phyloP scores from a whole-genome alignment of 768 basidiomycete species.

The Tulasnella sp. region DNA sequence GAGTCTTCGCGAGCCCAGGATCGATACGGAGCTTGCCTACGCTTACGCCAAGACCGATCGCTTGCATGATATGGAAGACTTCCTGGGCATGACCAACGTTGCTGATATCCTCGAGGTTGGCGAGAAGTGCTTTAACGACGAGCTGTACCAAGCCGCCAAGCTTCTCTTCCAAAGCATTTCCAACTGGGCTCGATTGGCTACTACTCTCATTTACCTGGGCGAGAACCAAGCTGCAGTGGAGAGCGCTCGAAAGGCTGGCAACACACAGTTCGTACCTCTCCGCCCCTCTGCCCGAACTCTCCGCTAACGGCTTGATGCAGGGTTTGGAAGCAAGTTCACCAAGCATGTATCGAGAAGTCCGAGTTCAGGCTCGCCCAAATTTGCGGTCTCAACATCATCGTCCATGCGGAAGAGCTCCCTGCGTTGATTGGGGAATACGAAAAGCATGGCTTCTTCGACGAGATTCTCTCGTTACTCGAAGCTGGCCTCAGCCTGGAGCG shows the following conservation, averaged over 20 bases:
- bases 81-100: conserved; percentile 96
- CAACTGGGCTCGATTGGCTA: conserved; percentile 97
- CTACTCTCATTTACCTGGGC: conserved; percentile 94
- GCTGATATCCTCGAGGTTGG: conserved; percentile 95
- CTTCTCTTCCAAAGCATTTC: conserved; percentile 93
- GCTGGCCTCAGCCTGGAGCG: conserved; percentile 94
- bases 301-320: conserved; percentile 32
- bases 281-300: conserved; percentile 20
- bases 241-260: conserved; percentile 98
- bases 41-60: conserved; percentile 88
- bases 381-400: conserved; percentile 95
- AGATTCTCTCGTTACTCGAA: conserved; percentile 84
- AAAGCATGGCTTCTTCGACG: conserved; percentile 85
- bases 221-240: conserved; percentile 98
- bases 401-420: conserved; percentile 82
- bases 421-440: conserved; percentile 78
- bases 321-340: conserved; percentile 99
- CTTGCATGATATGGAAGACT: conserved; percentile 99
- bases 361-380: conserved; percentile 98
- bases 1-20: conserved; percentile 90
- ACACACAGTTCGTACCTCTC: conserved; percentile 69
- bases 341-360: conserved; percentile 93
- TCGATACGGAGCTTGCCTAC: conserved; percentile 96
- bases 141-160: conserved; percentile 94
- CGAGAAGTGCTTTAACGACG: conserved; percentile 99